Evolutionary conservation across 495 filamentous ascomycete genomes (phyloP), one percentile per base, ranked within the genome.

Genomic region (Hypoxylon subgilvum): DNA sequence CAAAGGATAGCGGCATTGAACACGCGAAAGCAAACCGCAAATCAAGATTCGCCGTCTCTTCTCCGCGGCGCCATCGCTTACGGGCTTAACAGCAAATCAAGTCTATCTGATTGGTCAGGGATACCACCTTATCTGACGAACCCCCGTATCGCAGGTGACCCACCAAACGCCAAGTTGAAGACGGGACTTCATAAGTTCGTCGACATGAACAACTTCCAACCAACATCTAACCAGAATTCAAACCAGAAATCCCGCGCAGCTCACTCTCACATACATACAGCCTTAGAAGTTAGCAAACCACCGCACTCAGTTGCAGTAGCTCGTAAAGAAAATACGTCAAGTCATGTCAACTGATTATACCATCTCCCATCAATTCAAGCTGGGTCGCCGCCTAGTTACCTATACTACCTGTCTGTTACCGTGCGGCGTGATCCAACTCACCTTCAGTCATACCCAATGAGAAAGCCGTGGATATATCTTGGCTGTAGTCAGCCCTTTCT

Each of bases 121-220:
- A 43, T 8, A 36, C 44, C 43, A 36, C 38, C 57, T 61, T 61
- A 61, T 61, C 57, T n/a, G n/a, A n/a, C n/a, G n/a, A n/a, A n/a
- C n/a, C n/a, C n/a, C n/a, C n/a, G n/a, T n/a, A n/a, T n/a, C n/a
- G n/a, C n/a, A n/a, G n/a, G n/a, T n/a, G n/a, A n/a, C n/a, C n/a
- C n/a, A n/a, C n/a, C n/a, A n/a, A n/a, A n/a, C n/a, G n/a, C n/a
- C n/a, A n/a, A n/a, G n/a, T n/a, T n/a, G n/a, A n/a, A n/a, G n/a
- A n/a, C n/a, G n/a, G n/a, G n/a, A n/a, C n/a, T n/a, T n/a, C n/a
- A n/a, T n/a, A n/a, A n/a, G n/a, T n/a, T n/a, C n/a, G n/a, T n/a
- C n/a, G n/a, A n/a, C n/a, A n/a, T n/a, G n/a, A n/a, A n/a, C n/a
- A n/a, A n/a, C 23, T 27, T 4, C 3, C 23, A 27, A 27, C 8